Conservation (phyloP, 2,329 filamentous ascomycete genomes). For the Clarireedia monteithiana region DNA sequence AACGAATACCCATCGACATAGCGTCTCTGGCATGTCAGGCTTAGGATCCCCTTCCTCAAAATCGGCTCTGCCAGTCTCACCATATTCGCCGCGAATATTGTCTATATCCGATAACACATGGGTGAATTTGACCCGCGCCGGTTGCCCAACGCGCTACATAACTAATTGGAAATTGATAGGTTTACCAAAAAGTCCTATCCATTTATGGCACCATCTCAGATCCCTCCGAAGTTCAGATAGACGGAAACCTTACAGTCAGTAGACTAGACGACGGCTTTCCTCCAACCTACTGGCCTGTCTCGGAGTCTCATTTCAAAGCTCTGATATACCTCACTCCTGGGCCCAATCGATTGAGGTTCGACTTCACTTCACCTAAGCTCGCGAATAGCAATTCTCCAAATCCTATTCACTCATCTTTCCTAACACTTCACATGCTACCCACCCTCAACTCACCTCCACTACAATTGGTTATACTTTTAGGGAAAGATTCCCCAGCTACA, state of each 20-base stretch:
- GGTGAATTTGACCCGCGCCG: slow-evolving; percentile 41
- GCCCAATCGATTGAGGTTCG: slow-evolving; percentile 79
- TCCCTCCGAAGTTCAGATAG: slow-evolving; percentile 55
- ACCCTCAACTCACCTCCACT: slow-evolving; percentile 71
- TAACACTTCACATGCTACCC: slow-evolving; percentile 82
- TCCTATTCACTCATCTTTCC: slow-evolving; percentile 67
- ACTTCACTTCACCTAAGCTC: slow-evolving; percentile 78
- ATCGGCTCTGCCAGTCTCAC: slow-evolving; percentile 57
- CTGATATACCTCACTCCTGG: slow-evolving; percentile 86
- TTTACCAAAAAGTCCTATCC: slow-evolving; percentile 83
- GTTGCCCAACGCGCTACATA: not conserved
- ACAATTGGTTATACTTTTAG: slow-evolving; percentile 81
- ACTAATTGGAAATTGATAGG: slow-evolving; percentile 41
- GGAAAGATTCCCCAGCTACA: slow-evolving; percentile 77
- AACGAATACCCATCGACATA: slow-evolving; percentile 45
- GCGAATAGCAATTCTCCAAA: slow-evolving; percentile 59
- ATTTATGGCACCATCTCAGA: slow-evolving; percentile 78
- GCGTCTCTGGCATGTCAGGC: slow-evolving; percentile 56
- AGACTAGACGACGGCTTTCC: slow-evolving; percentile 84
- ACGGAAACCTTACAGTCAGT: slow-evolving; percentile 71
- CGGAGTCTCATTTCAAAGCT: slow-evolving; percentile 84
- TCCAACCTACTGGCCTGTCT: slow-evolving; percentile 77
- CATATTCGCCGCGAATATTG: slow-evolving; percentile 71
- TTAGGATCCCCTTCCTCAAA: slow-evolving; percentile 48
- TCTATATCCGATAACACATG: slow-evolving; percentile 78